Percentiles rank a stretch among this genome's conserved stretches.
Evolutionary conservation across 1,284 basidiomycete genomes (phyloP).

Genomic region (Rhodotorula sp.): DNA sequence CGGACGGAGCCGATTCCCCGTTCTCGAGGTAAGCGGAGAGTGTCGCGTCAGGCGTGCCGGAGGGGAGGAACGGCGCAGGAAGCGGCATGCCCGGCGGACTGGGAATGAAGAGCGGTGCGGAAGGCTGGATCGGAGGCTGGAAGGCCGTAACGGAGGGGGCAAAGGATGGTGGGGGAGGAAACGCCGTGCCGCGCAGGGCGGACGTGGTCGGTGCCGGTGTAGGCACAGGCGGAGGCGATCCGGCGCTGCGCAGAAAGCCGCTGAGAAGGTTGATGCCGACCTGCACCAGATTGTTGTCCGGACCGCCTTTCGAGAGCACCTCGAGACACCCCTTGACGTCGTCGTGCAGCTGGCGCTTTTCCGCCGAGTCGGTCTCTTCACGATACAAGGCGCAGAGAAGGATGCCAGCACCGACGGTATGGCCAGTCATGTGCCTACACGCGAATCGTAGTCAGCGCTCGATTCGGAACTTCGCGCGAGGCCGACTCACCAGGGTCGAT

Average conservation of each 20-base stretch:
- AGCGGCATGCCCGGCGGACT: not conserved
- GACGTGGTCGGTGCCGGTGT: not conserved
- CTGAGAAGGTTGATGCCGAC: not conserved
- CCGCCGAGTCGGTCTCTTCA: not conserved
- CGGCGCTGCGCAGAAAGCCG: not conserved
- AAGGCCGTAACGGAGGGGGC: not conserved
- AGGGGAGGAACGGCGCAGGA: not conserved
- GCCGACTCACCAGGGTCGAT: not conserved
- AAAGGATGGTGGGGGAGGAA: not conserved
- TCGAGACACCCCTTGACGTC: not conserved
- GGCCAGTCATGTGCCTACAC: conserved; percentile 1
- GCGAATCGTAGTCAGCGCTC: not conserved
- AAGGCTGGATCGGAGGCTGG: not conserved
- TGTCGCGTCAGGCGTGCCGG: too few species aligned
- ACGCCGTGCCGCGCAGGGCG: not conserved
- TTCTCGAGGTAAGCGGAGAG: too few species aligned
- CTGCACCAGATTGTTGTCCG: conserved; percentile 4
- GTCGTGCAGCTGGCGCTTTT: not conserved
- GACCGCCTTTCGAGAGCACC: not conserved
- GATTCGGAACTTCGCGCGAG: too few species aligned
- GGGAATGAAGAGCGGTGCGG: not conserved
- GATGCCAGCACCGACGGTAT: conserved; percentile 4
- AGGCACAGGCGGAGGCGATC: not conserved
- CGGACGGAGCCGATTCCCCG: not conserved
- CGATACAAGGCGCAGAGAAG: conserved; percentile 3